phyloP scores from a whole-genome alignment of 2,329 filamentous ascomycete species.

The Trichoderma asperellum region DNA sequence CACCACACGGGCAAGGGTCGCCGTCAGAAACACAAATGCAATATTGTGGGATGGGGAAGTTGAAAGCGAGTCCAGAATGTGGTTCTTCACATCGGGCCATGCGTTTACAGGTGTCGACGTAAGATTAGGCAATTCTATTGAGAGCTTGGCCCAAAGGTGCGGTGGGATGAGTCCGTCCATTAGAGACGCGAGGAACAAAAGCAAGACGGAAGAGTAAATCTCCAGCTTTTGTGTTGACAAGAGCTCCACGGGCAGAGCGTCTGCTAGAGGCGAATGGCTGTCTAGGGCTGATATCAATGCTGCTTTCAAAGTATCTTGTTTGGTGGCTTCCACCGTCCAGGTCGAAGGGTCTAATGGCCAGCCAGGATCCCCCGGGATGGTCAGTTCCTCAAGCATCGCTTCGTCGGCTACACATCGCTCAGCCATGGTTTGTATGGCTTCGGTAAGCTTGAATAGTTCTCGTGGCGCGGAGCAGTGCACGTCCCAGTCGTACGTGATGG shows the following conservation, averaged over 20 bases:
- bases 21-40: slow-evolving; percentile 83
- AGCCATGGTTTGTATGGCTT: slow-evolving; percentile 66
- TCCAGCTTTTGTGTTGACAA: slow-evolving; percentile 73
- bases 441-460: slow-evolving; percentile 87
- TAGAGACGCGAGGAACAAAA: slow-evolving; percentile 75
- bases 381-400: slow-evolving; percentile 61
- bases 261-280: slow-evolving; percentile 63
- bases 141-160: slow-evolving; percentile 70
- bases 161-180: slow-evolving; percentile 78
- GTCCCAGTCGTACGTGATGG: slow-evolving; percentile 59
- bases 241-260: slow-evolving; percentile 65
- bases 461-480: slow-evolving; percentile 81
- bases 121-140: slow-evolving; percentile 56
- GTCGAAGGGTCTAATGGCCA: slow-evolving; percentile 62
- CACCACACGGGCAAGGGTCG: slow-evolving; percentile 66
- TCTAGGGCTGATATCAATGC: slow-evolving; percentile 71
- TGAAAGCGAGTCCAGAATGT: slow-evolving; percentile 73
- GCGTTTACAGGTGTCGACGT: slow-evolving; percentile 35
- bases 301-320: slow-evolving; percentile 39
- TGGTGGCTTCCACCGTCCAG: slow-evolving; percentile 38
- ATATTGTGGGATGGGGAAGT: slow-evolving; percentile 79
- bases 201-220: slow-evolving; percentile 69
- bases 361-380: slow-evolving; percentile 57
- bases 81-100: slow-evolving; percentile 51
- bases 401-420: slow-evolving; percentile 64